phyloP scores from a whole-genome alignment of 2,329 filamentous ascomycete genomes.

The Exophiala mesophila region DNA sequence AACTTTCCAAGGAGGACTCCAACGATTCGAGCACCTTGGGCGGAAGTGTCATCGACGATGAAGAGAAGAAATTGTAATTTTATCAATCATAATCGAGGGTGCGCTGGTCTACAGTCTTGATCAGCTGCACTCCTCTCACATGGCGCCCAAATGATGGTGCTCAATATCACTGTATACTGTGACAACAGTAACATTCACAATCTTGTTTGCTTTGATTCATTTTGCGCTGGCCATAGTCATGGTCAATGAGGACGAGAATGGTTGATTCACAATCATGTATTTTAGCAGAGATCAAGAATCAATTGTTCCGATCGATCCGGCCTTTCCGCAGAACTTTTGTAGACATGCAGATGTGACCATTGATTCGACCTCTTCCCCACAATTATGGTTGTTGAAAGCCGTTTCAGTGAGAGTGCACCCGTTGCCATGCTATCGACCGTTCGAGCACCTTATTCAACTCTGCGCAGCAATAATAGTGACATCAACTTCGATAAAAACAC shows the following conservation, averaged over 20 bases:
- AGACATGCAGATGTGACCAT: too few species aligned
- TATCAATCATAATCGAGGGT: constrained; percentile 12
- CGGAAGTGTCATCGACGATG: constrained; percentile 56
- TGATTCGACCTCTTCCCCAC: too few species aligned
- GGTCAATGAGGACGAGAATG: neutral
- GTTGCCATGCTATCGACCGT: too few species aligned
- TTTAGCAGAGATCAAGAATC: constrained; percentile 7
- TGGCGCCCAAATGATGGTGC: constrained; percentile 21
- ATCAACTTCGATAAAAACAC: too few species aligned
- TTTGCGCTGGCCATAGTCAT: neutral
- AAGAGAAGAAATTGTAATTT: constrained; percentile 44
- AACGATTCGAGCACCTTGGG: constrained; percentile 51
- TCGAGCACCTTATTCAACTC: too few species aligned
- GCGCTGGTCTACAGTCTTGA: constrained; percentile 2
- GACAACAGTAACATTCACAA: constrained; percentile 9
- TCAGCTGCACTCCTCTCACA: constrained; percentile 13
- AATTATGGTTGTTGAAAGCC: too few species aligned
- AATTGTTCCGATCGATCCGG: neutral
- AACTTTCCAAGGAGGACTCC: constrained; percentile 47
- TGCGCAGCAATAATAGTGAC: too few species aligned
- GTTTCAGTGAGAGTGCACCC: too few species aligned
- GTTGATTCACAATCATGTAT: constrained; percentile 14
- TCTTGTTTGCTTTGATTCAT: neutral
- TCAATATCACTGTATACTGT: constrained; percentile 16
- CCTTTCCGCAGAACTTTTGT: too few species aligned